phyloP scores from a whole-genome alignment of 2,329 filamentous ascomycete genomes.

The Pestalotiopsis sp. region DNA sequence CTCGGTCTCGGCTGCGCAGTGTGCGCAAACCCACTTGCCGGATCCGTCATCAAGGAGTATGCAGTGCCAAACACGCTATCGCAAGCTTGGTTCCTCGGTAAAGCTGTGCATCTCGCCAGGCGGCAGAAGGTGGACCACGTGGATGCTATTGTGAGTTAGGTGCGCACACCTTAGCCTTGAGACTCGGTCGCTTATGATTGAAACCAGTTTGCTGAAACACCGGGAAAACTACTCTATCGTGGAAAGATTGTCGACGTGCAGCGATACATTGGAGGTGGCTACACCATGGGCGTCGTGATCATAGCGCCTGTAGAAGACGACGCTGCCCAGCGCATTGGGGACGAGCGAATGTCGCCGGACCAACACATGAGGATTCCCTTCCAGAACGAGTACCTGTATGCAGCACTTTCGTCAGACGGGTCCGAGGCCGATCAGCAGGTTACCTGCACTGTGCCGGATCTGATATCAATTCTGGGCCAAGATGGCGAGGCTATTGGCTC shows the following conservation, averaged over 20 bases:
- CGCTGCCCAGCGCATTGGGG: too few species aligned
- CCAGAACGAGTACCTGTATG: conserved; percentile 9
- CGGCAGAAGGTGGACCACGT: neutral
- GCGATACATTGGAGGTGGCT: neutral
- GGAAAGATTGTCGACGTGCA: conserved; percentile 7
- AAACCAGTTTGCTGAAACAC: neutral
- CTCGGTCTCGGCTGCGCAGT: conserved; percentile 12
- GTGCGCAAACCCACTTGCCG: conserved; percentile 2
- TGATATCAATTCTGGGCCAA: conserved; percentile 6
- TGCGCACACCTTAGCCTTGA: too few species aligned
- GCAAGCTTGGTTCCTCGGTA: neutral
- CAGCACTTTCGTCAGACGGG: neutral
- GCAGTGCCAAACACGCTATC: conserved; percentile 4
- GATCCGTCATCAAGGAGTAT: neutral
- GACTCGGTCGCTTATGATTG: neutral
- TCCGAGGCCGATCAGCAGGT: neutral
- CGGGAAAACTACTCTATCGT: neutral
- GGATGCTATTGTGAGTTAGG: conserved; percentile 2
- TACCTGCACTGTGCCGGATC: conserved; percentile 8
- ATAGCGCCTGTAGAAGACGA: neutral
- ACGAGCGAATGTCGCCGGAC: neutral
- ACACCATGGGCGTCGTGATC: conserved; percentile 2
- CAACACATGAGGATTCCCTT: conserved; percentile 2
- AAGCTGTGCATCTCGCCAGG: neutral
- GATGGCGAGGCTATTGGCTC: conserved; percentile 8